Conservation (phyloP, 345 rosid species). For the Geranium rotundifolium region DNA sequence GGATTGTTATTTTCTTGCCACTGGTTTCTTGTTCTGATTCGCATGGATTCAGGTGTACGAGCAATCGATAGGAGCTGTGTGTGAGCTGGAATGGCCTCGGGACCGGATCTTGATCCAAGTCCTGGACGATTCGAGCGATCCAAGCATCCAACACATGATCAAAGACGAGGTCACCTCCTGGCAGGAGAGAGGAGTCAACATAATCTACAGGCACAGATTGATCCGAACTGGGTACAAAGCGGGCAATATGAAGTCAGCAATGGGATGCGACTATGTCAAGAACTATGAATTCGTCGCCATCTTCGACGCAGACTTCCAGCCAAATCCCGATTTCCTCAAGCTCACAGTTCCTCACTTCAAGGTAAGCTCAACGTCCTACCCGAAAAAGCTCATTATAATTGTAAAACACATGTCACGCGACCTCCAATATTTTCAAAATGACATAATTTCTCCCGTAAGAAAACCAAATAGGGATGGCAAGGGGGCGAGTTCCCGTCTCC, state of each 20-base stretch:
- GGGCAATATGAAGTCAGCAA: constrained; percentile 87
- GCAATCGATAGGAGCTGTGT: constrained; percentile 65
- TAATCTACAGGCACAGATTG: constrained; percentile 71
- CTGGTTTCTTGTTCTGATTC: neutral
- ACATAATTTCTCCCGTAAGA: no score
- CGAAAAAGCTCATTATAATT: no score
- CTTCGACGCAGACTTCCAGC: constrained; percentile 83
- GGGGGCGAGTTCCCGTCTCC: no score
- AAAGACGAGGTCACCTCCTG: constrained; percentile 64
- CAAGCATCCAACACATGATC: constrained; percentile 48
- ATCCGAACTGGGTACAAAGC: constrained; percentile 91
- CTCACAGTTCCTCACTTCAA: constrained; percentile 73
- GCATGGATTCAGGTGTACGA: constrained; percentile 47
- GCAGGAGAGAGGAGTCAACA: constrained; percentile 65
- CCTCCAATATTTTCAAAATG: no score
- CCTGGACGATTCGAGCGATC: constrained; percentile 73
- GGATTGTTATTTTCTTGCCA: no score
- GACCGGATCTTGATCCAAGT: constrained; percentile 76
- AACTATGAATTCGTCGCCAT: constrained; percentile 73
- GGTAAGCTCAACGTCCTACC: no score
- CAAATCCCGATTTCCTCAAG: constrained; percentile 71
- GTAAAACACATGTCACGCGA: no score
- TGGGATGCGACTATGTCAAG: constrained; percentile 73
- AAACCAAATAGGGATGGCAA: no score
- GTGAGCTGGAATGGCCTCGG: constrained; percentile 84